A percentile compares a stretch with the other conserved stretches of the same genome.
Conservation (phyloP, 345 rosid genomes). For the Citrus sinensis region DNA sequence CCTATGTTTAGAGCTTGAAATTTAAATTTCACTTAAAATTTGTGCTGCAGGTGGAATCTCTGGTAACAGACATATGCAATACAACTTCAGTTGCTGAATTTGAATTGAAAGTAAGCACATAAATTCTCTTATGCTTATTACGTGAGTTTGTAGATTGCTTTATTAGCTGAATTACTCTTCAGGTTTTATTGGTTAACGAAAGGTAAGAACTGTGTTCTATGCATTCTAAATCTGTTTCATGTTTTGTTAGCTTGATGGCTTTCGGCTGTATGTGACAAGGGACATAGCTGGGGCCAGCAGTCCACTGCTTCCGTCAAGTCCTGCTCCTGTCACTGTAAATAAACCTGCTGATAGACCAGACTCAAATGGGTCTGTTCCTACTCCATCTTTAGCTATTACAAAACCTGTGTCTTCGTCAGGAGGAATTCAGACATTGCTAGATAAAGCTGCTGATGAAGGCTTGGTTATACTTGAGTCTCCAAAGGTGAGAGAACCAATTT, state of each 20-base stretch:
- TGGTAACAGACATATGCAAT: conserved; percentile 58
- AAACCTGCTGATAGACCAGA: conserved; percentile 19
- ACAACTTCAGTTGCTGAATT: conserved; percentile 73
- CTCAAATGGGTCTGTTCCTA: conserved; percentile 49
- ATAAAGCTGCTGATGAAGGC: conserved; percentile 74
- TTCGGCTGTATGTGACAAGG: conserved; percentile 61
- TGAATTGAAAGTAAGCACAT: conserved; percentile 63
- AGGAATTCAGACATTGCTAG: conserved; percentile 41
- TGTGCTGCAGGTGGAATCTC: conserved; percentile 59
- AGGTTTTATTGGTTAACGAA: neutral
- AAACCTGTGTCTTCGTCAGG: conserved; percentile 39
- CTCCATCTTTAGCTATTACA: conserved; percentile 58
- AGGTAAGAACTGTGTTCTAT: neutral
- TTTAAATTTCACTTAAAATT: neutral
- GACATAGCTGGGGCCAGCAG: conserved; percentile 37
- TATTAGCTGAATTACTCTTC: conserved; percentile 5
- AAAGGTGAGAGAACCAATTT: conserved; percentile 43
- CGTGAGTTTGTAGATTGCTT: neutral
- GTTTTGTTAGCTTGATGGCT: conserved; percentile 60
- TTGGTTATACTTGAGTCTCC: conserved; percentile 74
- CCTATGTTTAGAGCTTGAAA: conserved; percentile 8
- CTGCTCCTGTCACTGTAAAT: conserved; percentile 27
- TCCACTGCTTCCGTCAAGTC: conserved; percentile 34
- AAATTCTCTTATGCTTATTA: neutral
- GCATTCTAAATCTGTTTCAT: neutral